These are phyloP conservation scores for Colletotrichum sp. DNA, from an alignment of 2,329 filamentous ascomycete genomes.

Conservation along the genomic window DNA sequence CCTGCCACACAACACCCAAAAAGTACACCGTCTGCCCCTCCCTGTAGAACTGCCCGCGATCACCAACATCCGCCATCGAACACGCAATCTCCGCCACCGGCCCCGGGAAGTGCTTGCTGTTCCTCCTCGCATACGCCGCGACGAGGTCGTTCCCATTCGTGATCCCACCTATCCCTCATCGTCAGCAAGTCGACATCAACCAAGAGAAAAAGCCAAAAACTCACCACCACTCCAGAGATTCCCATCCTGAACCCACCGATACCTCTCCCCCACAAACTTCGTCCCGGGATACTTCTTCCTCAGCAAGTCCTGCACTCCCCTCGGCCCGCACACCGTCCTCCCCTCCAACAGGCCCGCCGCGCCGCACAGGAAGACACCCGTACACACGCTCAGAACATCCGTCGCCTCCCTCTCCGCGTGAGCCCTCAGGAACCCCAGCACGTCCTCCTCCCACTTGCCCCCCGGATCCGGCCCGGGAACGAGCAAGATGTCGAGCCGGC, in stretches of 20 bases:
- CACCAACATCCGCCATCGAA: conserved; percentile 52
- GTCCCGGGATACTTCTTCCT: conserved; percentile 40
- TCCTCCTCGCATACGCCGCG: conserved; percentile 52
- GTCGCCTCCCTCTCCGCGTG: conserved; percentile 42
- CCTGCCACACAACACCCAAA: conserved; percentile 39
- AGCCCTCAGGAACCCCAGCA: conserved; percentile 45
- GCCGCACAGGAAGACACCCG: conserved; percentile 53
- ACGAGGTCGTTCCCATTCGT: conserved; percentile 64
- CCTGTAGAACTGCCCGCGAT: conserved; percentile 49
- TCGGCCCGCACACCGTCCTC: conserved; percentile 50
- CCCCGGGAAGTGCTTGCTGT: conserved; percentile 44
- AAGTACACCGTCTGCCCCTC: conserved; percentile 38
- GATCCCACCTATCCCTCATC: conserved; percentile 45
- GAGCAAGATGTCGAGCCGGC: conserved; percentile 54
- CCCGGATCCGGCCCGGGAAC: conserved; percentile 55
- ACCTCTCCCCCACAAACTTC: conserved; percentile 48
- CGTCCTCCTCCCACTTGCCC: conserved; percentile 33
- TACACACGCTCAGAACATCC: conserved; percentile 58
- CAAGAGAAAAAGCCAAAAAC: conserved; percentile 22
- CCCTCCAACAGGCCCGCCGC: conserved; percentile 53
- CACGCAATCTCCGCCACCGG: conserved; percentile 49
- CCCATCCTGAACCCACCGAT: conserved; percentile 57
- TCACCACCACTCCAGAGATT: conserved; percentile 61
- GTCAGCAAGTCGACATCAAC: not conserved
- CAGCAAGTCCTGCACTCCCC: conserved; percentile 46